Conservation (phyloP, 164 flowering plant species). For the Berberis vulgaris region DNA sequence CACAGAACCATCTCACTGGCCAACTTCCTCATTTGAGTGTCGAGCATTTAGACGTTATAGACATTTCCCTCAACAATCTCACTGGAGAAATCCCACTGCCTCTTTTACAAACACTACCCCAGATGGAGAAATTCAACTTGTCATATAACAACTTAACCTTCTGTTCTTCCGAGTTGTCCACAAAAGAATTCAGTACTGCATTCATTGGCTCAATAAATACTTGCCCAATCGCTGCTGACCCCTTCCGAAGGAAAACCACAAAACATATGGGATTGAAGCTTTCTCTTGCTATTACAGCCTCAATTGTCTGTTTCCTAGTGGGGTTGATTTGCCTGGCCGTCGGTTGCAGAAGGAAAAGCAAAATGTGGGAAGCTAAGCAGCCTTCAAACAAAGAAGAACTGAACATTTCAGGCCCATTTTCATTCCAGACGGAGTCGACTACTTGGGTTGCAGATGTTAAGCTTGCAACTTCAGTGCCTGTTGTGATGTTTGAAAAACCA, state of each 20-base stretch:
- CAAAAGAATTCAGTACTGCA: slow-evolving; percentile 26
- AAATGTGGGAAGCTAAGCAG: slow-evolving; percentile 54
- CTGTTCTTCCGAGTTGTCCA: slow-evolving; percentile 35
- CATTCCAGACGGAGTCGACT: slow-evolving; percentile 83
- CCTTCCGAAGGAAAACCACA: slow-evolving; percentile 26
- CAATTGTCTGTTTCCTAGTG: slow-evolving; percentile 40
- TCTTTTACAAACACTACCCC: slow-evolving; percentile 32
- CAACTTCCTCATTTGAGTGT: slow-evolving; percentile 32
- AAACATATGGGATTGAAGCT: slow-evolving; percentile 44
- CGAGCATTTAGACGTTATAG: slow-evolving; percentile 39
- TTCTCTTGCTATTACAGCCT: slow-evolving; percentile 43
- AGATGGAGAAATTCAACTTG: slow-evolving; percentile 60
- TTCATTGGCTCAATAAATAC: slow-evolving; percentile 48
- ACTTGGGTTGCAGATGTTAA: slow-evolving; percentile 92
- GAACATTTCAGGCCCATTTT: slow-evolving; percentile 72
- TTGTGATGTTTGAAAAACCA: slow-evolving; percentile 83
- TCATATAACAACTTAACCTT: slow-evolving; percentile 64
- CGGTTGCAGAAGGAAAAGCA: slow-evolving; percentile 51
- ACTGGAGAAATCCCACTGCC: slow-evolving; percentile 47
- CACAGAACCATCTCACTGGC: slow-evolving; percentile 54
- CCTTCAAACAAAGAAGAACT: slow-evolving; percentile 58
- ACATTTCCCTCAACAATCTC: slow-evolving; percentile 57
- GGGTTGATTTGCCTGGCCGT: slow-evolving; percentile 56
- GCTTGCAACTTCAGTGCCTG: slow-evolving; percentile 66
- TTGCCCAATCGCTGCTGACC: slow-evolving; percentile 61